Base-by-base conservation (phyloP, 441 rosid species). In the Eruca vesicaria region DNA sequence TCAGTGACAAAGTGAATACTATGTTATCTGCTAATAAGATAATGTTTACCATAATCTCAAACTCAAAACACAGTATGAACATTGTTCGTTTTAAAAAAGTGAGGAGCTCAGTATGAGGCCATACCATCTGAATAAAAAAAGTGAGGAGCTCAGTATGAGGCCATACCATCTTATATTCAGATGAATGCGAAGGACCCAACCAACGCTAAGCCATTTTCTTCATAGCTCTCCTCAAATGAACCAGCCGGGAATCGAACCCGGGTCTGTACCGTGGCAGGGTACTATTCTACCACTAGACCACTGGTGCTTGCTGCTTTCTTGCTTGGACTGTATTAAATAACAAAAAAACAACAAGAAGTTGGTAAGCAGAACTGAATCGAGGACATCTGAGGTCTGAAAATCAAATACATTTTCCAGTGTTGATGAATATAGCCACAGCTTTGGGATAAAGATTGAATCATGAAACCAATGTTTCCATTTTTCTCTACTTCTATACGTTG, bases 271-370 rank as follows among this genome's bases (percentile, higher is more conserved):
- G 89, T 89, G 92, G 96, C 93, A 95, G 92, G 91, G 92, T 90
- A 92, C 91, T 91, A 90, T 89, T 89, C 96, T 90, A 87, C 98
- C 90, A 86, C 97, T 87, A 88, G 97, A 89, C 97, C 95, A 90
- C 92, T 84, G 92, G 94, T 92, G 79, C 75, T 15, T 56, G n/a
- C n/a, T n/a, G n/a, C n/a, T n/a, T n/a, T n/a, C n/a, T n/a, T n/a
- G n/a, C n/a, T n/a, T n/a, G n/a, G n/a, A n/a, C n/a, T n/a, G n/a
- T n/a, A n/a, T n/a, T n/a, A n/a, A n/a, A n/a, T n/a, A n/a, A n/a
- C n/a, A n/a, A 36, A 10, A n/a, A 36, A 36, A 36, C 43, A 0
- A 36, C 43, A 10, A 2, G 43, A 36, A 36, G 9, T 55, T 55
- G 8, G n/a, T 20, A 53, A 10, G 59, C 16, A 41, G 59, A 55